phyloP scores from a whole-genome alignment of 78 protist genomes.

The Dictyostelium purpureum region DNA sequence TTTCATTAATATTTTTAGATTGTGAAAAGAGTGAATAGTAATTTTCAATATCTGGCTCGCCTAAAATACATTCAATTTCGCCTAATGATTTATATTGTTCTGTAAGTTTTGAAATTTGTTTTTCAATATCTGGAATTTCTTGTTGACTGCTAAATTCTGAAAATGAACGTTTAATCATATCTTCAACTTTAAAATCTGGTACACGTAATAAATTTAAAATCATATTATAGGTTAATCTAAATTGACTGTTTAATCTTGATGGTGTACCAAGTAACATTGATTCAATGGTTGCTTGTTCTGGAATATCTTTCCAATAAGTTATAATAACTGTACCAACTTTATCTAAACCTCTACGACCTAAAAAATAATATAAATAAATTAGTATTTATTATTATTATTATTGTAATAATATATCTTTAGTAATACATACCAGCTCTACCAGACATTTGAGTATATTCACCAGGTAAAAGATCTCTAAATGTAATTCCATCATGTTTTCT shows the following conservation, averaged over 20 bases:
- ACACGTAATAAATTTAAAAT: conserved; percentile 92
- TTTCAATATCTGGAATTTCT: conserved; percentile 39
- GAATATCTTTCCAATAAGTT: conserved; percentile 77
- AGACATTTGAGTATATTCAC: conserved; percentile 97
- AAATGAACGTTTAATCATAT: conserved; percentile 91
- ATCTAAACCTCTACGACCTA: conserved; percentile 94
- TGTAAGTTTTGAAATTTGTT: neutral
- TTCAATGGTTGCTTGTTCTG: conserved; percentile 24
- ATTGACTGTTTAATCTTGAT: conserved; percentile 79
- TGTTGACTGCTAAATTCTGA: conserved; percentile 82
- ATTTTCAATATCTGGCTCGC: conserved; percentile 85
- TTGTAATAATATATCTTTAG: too few relatives aligned
- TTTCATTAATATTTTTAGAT: neutral
- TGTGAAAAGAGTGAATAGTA: conserved; percentile 36
- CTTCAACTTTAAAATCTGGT: conserved; percentile 91
- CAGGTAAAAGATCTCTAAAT: conserved; percentile 85
- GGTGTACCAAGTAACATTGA: conserved; percentile 88
- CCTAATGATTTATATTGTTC: neutral
- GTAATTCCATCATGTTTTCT: conserved; percentile 93
- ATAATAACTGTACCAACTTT: conserved; percentile 92
- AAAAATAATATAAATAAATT: too few relatives aligned
- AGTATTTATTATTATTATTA: too few relatives aligned
- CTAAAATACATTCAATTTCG: conserved; percentile 65
- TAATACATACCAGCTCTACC: conserved; percentile 99
- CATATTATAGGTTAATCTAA: conserved; percentile 96